Base-by-base conservation (phyloP, 768 basidiomycete genomes). In the Boletus speciosus region DNA sequence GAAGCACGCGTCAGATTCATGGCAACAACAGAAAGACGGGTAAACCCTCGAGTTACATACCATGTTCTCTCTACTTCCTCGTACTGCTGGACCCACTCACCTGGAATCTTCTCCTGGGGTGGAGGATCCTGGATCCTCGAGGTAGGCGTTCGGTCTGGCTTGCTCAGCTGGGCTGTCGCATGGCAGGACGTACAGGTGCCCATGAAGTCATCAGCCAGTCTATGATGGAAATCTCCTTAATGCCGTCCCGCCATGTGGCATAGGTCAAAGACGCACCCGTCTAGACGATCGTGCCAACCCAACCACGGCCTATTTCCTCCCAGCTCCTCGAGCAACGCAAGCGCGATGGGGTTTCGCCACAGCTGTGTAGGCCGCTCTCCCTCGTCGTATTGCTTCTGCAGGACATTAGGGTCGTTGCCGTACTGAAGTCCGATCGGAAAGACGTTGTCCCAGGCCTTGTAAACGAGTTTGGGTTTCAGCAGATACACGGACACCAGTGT, bases 141-240 rank as follows among this genome's bases (percentile, higher is more conserved):
- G 34, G 21, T 36, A 29, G 15, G 41, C 6, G 27, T 2, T 23
- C 16, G 14, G 21, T 4, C 9, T 6, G 39, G 19, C 11, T n/a
- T n/a, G 16, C 6, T 36, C 14, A 34, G 50, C 41, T 51, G 50
- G 27, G 50, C 41, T 21, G 42, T 51, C 25, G 50, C 41, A 29
- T 51, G 50, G n/a, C 50, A 51, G 5, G 50, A 51, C 15, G 42
- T 51, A 45, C 50, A 51, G 8, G 50, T 44, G 3, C 41, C 50
- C 16, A 44, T 51, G 25, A 51, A 51, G 34, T 51, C 50, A 14
- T 51, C 50, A 9, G 42, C 50, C n/a, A 51, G 25, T 36, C 41
- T 51, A 19, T 12, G 36, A 37, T 45, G 10, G 10, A 29, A 14
- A 15, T 21, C 11, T 12, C 21, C 3, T 51, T 32, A 27, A 16